Evolutionary conservation across 73 alveolate genomes (phyloP).

Genomic region (Uronychia setigera): DNA sequence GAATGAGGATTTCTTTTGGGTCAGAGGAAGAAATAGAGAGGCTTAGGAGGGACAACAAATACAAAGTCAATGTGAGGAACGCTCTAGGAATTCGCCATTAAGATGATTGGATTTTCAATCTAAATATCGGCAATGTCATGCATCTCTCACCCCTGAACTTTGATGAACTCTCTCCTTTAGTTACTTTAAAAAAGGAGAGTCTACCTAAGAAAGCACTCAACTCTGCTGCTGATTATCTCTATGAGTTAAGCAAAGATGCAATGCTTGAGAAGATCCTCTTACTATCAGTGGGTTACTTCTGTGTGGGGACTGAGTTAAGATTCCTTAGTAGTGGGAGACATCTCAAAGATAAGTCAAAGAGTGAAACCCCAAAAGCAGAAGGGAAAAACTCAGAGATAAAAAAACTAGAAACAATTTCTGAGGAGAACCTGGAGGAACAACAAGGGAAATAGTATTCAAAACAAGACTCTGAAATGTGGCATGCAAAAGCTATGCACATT

Average conservation of each 20-base stretch:
- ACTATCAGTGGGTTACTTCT: conserved; percentile 51
- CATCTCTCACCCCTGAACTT: conserved; percentile 53
- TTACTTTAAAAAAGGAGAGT: no score
- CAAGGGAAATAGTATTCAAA: neutral
- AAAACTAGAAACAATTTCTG: neutral
- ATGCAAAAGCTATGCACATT: conserved; percentile 58
- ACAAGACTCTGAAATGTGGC: conserved; percentile 58
- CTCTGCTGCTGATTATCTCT: neutral
- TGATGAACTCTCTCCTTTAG: conserved; percentile 39
- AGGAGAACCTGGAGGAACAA: no score
- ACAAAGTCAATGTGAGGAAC: conserved; percentile 58
- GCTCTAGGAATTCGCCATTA: conserved; percentile 52
- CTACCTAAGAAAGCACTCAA: neutral
- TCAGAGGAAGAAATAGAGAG: conserved; percentile 57
- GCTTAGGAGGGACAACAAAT: conserved; percentile 35
- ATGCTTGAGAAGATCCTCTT: conserved; percentile 57
- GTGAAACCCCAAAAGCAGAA: neutral
- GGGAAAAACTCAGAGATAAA: neutral
- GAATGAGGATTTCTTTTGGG: conserved; percentile 45
- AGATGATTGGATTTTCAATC: conserved; percentile 70
- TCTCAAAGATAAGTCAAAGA: neutral
- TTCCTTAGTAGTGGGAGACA: conserved; percentile 16
- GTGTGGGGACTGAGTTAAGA: conserved; percentile 64
- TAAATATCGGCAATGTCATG: conserved; percentile 67
- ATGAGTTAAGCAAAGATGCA: conserved; percentile 15